Conservation (phyloP, 208 protist species). For the Wallacemonas sp. region DNA sequence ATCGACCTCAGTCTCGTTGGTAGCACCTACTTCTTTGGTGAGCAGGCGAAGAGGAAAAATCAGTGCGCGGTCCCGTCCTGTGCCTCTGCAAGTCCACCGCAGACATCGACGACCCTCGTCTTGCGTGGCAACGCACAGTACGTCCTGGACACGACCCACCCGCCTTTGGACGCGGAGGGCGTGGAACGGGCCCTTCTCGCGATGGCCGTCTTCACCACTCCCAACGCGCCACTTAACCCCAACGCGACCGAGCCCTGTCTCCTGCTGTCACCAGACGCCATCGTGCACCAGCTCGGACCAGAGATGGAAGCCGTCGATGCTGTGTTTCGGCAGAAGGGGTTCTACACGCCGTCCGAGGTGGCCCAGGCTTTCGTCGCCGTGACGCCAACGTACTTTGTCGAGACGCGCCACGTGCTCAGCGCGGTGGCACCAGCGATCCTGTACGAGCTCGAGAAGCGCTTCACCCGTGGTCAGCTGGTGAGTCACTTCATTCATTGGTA, state of each 20-base stretch:
- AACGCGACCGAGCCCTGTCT: conserved; percentile 26
- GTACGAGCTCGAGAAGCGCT: conserved; percentile 29
- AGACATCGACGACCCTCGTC: neutral
- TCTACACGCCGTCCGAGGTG: conserved; percentile 71
- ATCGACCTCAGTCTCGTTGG: neutral
- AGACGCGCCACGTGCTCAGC: conserved; percentile 50
- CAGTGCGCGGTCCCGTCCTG: too few species aligned
- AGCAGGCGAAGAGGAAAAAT: too few species aligned
- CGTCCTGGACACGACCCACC: conserved; percentile 25
- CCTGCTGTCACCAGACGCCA: conserved; percentile 43
- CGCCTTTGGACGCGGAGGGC: conserved; percentile 53
- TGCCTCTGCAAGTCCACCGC: neutral
- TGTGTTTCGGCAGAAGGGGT: conserved; percentile 63
- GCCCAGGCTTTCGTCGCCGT: conserved; percentile 70
- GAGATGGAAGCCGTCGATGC: conserved; percentile 63
- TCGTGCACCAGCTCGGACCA: conserved; percentile 50
- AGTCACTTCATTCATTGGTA: conserved; percentile 52
- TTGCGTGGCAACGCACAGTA: neutral
- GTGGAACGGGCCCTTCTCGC: conserved; percentile 54
- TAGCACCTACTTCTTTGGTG: conserved; percentile 2
- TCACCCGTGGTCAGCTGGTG: conserved; percentile 20
- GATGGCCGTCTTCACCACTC: neutral
- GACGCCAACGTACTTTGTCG: conserved; percentile 79
- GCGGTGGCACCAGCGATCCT: conserved; percentile 44
- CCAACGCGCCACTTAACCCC: conserved; percentile 18